Percentiles rank a stretch among this genome's conserved stretches.
Evolutionary conservation across 140 eudicot genomes (phyloP).

Genomic region (Senecio squalidus): DNA sequence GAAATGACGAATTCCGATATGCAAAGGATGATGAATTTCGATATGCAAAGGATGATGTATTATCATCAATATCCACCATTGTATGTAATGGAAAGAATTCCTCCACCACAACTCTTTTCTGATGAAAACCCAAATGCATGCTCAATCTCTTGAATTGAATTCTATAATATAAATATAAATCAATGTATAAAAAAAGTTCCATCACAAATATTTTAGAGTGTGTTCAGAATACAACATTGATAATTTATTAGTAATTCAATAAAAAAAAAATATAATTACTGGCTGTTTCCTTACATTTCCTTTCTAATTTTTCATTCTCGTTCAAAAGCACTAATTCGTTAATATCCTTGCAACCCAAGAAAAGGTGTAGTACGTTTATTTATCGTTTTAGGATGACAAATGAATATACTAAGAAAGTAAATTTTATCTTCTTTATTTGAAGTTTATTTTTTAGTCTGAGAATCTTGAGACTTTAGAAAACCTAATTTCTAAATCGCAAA

Average conservation of each 20-base stretch:
- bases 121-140: slow-evolving; percentile 96
- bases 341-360: too few relatives aligned
- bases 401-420: too few relatives aligned
- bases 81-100: slow-evolving; percentile 68
- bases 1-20: slow-evolving; percentile 27
- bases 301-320: background rate
- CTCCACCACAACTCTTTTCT: slow-evolving; percentile 83
- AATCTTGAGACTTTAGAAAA: too few relatives aligned
- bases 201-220: slow-evolving; percentile 34
- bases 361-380: background rate
- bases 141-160: slow-evolving; percentile 24
- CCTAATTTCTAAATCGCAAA: too few relatives aligned
- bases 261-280: slow-evolving; percentile 1
- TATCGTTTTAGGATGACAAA: too few relatives aligned
- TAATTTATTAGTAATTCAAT: background rate
- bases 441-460: too few relatives aligned
- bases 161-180: too few relatives aligned
- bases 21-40: slow-evolving; percentile 68
- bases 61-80: slow-evolving; percentile 67
- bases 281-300: background rate
- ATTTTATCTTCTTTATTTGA: too few relatives aligned
- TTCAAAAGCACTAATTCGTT: too few relatives aligned
- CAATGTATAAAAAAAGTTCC: slow-evolving; percentile 9
- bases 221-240: slow-evolving; percentile 26
- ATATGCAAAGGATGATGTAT: slow-evolving; percentile 67